Conservation (phyloP, 805 yeast genomes). For the Ogataea paraovalis region DNA sequence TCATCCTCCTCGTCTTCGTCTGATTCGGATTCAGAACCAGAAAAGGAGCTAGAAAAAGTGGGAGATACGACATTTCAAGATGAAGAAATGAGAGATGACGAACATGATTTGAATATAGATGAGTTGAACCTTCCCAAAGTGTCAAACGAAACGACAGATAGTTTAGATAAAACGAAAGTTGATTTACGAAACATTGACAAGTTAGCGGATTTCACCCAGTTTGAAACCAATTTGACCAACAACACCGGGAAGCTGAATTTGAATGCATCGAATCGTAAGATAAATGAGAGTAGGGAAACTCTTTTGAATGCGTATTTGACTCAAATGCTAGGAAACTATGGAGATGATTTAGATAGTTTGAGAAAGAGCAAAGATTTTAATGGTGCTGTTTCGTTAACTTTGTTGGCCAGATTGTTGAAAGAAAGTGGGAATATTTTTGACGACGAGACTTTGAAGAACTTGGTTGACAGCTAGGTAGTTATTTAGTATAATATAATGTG, state of each 20-base stretch:
- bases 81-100: slow-evolving; percentile 3
- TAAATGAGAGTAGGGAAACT: slow-evolving; percentile 31
- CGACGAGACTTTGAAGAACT: slow-evolving; percentile 39
- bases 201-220: slow-evolving; percentile 6
- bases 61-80: neutral
- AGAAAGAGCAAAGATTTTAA: slow-evolving; percentile 64
- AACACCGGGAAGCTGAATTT: slow-evolving; percentile 23
- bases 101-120: slow-evolving; percentile 25
- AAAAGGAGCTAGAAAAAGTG: slow-evolving; percentile 9
- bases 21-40: slow-evolving; percentile 28
- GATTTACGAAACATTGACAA: slow-evolving; percentile 5
- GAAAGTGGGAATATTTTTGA: slow-evolving; percentile 59
- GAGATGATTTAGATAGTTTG: slow-evolving; percentile 56
- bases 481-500: neutral
- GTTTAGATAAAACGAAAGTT: slow-evolving; percentile 14
- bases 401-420: slow-evolving; percentile 55
- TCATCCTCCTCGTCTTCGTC: slow-evolving; percentile 45
- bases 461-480: slow-evolving; percentile 6
- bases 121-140: slow-evolving; percentile 12
- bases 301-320: slow-evolving; percentile 49
- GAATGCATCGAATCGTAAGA: slow-evolving; percentile 24
- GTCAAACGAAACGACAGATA: slow-evolving; percentile 10
- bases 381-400: slow-evolving; percentile 46
- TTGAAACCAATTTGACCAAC: slow-evolving; percentile 1
- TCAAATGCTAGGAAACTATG: slow-evolving; percentile 54